These are phyloP conservation scores for Cryptomeria japonica DNA, from an alignment of 75 land plant species.

Conservation along the genomic window DNA sequence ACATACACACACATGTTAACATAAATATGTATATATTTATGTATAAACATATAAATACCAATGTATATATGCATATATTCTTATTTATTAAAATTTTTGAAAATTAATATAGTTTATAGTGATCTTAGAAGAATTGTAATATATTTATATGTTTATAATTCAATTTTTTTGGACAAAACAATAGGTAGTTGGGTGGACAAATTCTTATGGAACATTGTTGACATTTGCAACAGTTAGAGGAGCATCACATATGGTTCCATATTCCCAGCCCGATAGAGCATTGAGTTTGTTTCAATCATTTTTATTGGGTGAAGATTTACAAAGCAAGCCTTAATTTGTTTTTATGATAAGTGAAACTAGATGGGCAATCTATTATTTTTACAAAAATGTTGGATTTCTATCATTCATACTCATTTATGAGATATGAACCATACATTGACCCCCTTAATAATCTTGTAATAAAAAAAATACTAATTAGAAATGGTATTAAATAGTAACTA, in stretches of 20 bases:
- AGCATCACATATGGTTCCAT: constrained; percentile 48
- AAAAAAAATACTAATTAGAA: too few relatives aligned
- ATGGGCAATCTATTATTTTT: background rate
- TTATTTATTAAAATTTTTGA: background rate
- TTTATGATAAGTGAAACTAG: background rate
- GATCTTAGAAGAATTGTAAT: background rate
- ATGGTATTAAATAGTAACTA: too few relatives aligned
- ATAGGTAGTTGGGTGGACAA: constrained; percentile 44
- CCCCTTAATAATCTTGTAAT: too few relatives aligned
- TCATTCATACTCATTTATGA: too few relatives aligned
- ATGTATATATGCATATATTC: too few relatives aligned
- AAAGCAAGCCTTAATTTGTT: background rate
- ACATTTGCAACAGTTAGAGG: constrained; percentile 44
- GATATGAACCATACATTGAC: too few relatives aligned
- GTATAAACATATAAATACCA: too few relatives aligned
- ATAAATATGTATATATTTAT: too few relatives aligned
- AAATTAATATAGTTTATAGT: background rate
- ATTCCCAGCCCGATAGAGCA: constrained; percentile 32
- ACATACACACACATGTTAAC: too few relatives aligned
- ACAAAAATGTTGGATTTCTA: background rate
- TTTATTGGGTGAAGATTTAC: constrained; percentile 7
- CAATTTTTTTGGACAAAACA: background rate
- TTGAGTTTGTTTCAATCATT: constrained; percentile 23
- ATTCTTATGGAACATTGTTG: constrained; percentile 22
- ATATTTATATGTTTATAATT: background rate